These are phyloP conservation scores for Trichophyton schoenleinii DNA, from an alignment of 2,329 filamentous ascomycete species.

Conservation along the genomic window DNA sequence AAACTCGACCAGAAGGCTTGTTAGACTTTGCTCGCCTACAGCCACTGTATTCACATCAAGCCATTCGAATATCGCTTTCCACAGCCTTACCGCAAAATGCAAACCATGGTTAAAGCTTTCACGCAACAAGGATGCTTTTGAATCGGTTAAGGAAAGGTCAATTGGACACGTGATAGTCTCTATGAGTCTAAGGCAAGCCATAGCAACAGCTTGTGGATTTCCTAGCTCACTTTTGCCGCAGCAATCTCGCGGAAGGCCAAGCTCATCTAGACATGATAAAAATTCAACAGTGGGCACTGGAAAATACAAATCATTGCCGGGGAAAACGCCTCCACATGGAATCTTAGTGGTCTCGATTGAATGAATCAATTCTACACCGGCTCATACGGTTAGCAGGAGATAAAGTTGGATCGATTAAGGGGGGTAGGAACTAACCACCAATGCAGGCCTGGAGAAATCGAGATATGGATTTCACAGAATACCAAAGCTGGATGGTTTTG, in stretches of 20 bases:
- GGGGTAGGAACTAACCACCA: constrained; percentile 23
- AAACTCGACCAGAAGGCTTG: constrained; percentile 18
- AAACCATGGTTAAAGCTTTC: constrained; percentile 25
- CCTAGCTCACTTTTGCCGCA: constrained; percentile 19
- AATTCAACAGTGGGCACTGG: constrained; percentile 20
- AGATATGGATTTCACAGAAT: constrained; percentile 21
- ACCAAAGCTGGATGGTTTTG: constrained; percentile 21
- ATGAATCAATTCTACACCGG: constrained; percentile 23
- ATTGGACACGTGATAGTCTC: constrained; percentile 19
- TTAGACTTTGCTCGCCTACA: constrained; percentile 13
- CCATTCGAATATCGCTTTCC: constrained; percentile 22
- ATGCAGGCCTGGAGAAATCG: constrained; percentile 25
- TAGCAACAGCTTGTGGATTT: constrained; percentile 18
- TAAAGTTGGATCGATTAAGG: background rate
- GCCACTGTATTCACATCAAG: constrained; percentile 15
- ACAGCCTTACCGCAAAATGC: constrained; percentile 24
- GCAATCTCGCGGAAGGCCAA: constrained; percentile 22
- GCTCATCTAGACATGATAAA: constrained; percentile 20
- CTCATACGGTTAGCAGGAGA: background rate
- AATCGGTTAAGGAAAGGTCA: constrained; percentile 10
- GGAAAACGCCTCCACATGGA: background rate
- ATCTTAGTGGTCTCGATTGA: background rate
- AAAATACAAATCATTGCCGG: constrained; percentile 3
- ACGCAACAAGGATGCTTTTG: constrained; percentile 17
- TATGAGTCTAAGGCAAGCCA: constrained; percentile 20